A percentile compares a stretch with the other conserved stretches of the same genome.
Conservation (phyloP, 495 filamentous ascomycete genomes). For the Trypethelium eluteriae region DNA sequence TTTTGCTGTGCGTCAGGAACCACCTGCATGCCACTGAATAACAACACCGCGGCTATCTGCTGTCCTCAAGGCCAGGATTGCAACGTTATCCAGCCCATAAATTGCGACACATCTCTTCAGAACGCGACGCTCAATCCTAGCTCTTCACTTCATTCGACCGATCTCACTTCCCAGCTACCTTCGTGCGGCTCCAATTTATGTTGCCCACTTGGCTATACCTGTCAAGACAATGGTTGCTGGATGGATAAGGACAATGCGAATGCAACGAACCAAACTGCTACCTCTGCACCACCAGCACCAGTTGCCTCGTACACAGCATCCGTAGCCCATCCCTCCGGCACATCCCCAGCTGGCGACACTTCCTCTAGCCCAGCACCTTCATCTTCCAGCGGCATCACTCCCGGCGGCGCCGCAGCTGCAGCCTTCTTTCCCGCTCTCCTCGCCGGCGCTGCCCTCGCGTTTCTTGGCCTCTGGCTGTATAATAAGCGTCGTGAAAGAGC, state of each 20-base stretch:
- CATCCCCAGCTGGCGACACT: constrained; percentile 27
- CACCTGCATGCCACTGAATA: constrained; percentile 61
- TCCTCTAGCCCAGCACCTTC: constrained; percentile 30
- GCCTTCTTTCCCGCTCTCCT: constrained; percentile 59
- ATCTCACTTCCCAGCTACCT: constrained; percentile 46
- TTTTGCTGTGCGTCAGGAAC: constrained; percentile 66
- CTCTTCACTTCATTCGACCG: constrained; percentile 62
- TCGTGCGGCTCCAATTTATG: constrained; percentile 52
- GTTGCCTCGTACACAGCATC: not conserved
- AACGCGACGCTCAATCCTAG: constrained; percentile 55
- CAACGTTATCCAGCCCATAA: constrained; percentile 57
- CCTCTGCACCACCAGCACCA: not conserved
- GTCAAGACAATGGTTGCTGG: constrained; percentile 42
- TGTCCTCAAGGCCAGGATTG: constrained; percentile 62
- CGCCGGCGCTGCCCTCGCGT: constrained; percentile 44
- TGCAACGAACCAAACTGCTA: constrained; percentile 9
- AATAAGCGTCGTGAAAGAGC: constrained; percentile 26
- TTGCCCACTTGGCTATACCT: constrained; percentile 74
- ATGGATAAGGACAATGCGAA: constrained; percentile 8
- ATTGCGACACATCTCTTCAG: constrained; percentile 60
- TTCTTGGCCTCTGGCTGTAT: constrained; percentile 42
- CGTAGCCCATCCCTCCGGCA: constrained; percentile 19
- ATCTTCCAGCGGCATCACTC: constrained; percentile 30
- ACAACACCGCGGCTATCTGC: constrained; percentile 61
- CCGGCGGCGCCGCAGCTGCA: constrained; percentile 46